These are phyloP conservation scores for Nothophytophthora sp. DNA, from an alignment of 352 stramenopile species.

Conservation along the genomic window DNA sequence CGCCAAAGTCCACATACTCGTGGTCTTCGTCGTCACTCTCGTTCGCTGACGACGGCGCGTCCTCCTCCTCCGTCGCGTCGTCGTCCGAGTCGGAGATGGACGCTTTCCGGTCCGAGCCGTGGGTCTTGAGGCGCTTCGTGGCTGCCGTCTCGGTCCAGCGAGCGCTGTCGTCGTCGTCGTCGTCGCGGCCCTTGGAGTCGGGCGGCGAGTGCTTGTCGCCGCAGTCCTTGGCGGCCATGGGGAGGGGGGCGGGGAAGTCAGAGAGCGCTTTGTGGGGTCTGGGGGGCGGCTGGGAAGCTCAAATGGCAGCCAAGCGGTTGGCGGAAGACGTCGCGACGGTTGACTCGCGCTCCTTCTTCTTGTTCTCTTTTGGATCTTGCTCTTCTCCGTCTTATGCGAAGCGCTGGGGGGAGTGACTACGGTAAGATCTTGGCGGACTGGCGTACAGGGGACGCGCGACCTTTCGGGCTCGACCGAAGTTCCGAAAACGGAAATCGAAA, in stretches of 20 bases:
- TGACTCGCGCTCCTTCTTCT: constrained; percentile 21
- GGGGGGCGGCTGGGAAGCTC: too few species aligned
- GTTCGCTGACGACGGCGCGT: constrained; percentile 20
- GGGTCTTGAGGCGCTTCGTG: constrained; percentile 36
- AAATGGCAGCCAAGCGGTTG: too few species aligned
- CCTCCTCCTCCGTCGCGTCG: constrained; percentile 33
- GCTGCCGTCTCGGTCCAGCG: not conserved
- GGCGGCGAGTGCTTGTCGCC: constrained; percentile 16
- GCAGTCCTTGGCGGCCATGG: constrained; percentile 36
- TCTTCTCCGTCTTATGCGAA: constrained; percentile 13
- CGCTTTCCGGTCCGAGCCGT: constrained; percentile 7
- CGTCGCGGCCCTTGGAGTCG: constrained; percentile 30
- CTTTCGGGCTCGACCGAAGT: not conserved
- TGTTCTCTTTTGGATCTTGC: constrained; percentile 16
- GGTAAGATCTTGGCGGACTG: too few species aligned
- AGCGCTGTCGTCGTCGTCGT: constrained; percentile 15
- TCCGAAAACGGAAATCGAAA: too few species aligned
- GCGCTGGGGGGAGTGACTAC: too few species aligned
- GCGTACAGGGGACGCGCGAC: too few species aligned
- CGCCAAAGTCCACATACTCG: constrained; percentile 43
- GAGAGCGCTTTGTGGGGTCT: not conserved
- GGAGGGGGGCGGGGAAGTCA: constrained; percentile 15
- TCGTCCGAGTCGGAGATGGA: constrained; percentile 18
- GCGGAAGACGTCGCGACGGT: constrained; percentile 31
- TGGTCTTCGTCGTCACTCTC: constrained; percentile 32